These are phyloP conservation scores for Solanum ossicruentum DNA, from an alignment of 257 asterid genomes.

Conservation along the genomic window DNA sequence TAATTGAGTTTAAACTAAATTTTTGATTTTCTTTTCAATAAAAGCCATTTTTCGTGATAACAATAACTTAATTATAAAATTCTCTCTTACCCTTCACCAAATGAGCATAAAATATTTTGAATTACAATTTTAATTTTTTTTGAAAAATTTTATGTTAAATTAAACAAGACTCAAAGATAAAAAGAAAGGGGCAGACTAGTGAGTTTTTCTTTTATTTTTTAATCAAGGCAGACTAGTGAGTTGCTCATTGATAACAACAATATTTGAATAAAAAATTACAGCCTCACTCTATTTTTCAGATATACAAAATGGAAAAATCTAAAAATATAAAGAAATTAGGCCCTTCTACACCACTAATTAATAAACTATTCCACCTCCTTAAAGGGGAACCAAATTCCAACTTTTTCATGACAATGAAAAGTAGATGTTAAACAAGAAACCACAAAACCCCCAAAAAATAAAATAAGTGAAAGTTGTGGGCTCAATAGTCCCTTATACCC, in stretches of 20 bases:
- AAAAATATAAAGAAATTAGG: background rate
- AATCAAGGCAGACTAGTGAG: no score
- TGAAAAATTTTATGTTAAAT: background rate
- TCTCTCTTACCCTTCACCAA: no score
- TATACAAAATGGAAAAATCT: conserved; percentile 18
- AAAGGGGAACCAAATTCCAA: background rate
- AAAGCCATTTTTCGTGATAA: no score
- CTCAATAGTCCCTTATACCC: background rate
- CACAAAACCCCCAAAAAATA: background rate
- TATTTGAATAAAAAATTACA: conserved; percentile 6
- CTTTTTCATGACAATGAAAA: background rate
- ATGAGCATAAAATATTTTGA: background rate
- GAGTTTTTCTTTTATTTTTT: background rate
- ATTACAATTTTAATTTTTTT: no score
- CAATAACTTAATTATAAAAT: no score
- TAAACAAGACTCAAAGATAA: accelerated
- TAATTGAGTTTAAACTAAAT: no score
- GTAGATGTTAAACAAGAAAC: background rate
- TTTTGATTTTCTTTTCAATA: no score
- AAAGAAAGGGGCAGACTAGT: background rate
- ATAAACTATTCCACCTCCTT: background rate
- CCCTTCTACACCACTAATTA: background rate
- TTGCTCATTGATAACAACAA: background rate
- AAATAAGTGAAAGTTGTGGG: background rate
- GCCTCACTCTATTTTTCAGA: conserved; percentile 20